Evolutionary conservation across 2,329 filamentous ascomycete genomes (phyloP).

Genomic region (Cladosporium sp.): DNA sequence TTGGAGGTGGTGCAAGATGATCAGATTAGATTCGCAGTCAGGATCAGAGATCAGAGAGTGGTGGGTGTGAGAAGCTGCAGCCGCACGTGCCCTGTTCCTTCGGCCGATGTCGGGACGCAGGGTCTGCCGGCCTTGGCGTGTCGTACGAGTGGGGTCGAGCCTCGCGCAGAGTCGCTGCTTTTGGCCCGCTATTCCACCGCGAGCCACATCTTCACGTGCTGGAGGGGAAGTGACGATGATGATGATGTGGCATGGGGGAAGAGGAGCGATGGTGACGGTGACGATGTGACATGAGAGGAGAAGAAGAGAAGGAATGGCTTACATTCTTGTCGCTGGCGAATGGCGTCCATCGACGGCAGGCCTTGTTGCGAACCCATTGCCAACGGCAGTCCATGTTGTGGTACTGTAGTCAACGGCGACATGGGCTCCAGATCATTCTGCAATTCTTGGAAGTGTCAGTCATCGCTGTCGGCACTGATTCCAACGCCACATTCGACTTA

Average conservation of each 20-base stretch:
- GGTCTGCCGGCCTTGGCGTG: slow-evolving; percentile 7
- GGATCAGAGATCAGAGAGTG: slow-evolving; percentile 4
- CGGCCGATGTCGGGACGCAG: slow-evolving; percentile 11
- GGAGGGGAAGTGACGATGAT: no score
- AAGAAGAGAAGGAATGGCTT: no score
- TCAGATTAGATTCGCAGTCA: slow-evolving; percentile 24
- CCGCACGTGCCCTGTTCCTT: slow-evolving; percentile 4
- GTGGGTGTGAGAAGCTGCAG: not conserved
- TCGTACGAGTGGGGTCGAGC: slow-evolving; percentile 9
- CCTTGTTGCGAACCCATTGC: no score
- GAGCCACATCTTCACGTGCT: no score
- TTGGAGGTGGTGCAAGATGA: slow-evolving; percentile 19
- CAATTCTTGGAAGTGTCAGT: not conserved
- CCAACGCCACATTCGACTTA: not conserved
- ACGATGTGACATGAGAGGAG: no score
- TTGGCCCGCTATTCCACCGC: not conserved
- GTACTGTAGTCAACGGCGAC: not conserved
- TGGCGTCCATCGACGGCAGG: not conserved
- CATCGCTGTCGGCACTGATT: not conserved
- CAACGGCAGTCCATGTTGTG: not conserved
- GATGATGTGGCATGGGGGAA: no score
- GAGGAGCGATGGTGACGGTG: no score
- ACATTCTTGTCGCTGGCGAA: not conserved
- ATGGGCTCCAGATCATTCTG: not conserved
- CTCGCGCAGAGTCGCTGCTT: not conserved